Percentiles rank a stretch among this genome's conserved stretches.
Evolutionary conservation across 176 grass and related monocot species (phyloP).

Genomic region (Raddia guianensis): DNA sequence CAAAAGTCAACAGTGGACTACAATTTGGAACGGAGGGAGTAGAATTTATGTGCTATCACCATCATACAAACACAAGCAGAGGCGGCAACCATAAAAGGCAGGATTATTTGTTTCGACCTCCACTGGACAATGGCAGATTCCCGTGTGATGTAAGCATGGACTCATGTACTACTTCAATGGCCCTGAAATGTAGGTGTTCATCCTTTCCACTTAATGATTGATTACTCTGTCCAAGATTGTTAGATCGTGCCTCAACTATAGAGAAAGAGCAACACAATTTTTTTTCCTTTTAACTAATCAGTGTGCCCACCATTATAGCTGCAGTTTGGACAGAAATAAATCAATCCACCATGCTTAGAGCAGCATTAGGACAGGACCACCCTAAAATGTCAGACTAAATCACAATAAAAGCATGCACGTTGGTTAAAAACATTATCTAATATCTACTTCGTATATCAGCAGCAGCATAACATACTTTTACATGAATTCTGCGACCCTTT

Average conservation of each 20-base stretch:
- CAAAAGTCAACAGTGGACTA: no score
- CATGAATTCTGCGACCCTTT: background rate
- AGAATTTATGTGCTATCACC: background rate
- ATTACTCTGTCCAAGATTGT: background rate
- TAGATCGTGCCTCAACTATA: background rate
- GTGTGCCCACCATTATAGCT: background rate
- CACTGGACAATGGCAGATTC: background rate
- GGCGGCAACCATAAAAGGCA: background rate
- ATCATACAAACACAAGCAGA: background rate
- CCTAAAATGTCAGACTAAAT: background rate
- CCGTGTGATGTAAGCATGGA: background rate
- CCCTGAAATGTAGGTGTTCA: background rate
- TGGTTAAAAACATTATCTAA: background rate
- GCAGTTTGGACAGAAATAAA: background rate
- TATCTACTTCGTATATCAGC: background rate
- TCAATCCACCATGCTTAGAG: background rate
- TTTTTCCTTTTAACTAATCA: background rate
- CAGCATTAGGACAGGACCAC: background rate
- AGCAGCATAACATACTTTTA: background rate
- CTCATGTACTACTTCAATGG: background rate
- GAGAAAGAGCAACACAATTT: background rate
- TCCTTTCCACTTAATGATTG: background rate
- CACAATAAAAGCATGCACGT: background rate
- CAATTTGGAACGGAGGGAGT: no score
- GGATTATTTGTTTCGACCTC: background rate